phyloP scores from a whole-genome alignment of 2,329 filamentous ascomycete genomes.

The Botryotinia calthae region DNA sequence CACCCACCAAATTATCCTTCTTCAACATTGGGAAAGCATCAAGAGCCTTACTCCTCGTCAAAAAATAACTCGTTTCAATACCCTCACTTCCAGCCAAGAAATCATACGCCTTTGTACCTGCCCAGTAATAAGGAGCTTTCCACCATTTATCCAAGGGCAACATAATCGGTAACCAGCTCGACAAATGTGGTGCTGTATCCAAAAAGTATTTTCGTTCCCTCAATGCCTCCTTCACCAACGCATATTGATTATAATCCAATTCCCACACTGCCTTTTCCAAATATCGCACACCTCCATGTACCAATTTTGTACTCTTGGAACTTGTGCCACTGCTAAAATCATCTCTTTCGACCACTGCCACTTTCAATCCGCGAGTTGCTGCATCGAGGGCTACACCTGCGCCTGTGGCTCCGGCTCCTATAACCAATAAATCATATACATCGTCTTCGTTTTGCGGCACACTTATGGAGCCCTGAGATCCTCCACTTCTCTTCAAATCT shows the following conservation, averaged over 20 bases:
- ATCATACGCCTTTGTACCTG: conserved; percentile 79
- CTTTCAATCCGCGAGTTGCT: conserved; percentile 67
- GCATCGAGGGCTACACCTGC: conserved; percentile 71
- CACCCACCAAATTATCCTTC: conserved; percentile 73
- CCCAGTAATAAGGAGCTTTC: conserved; percentile 76
- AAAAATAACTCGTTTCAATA: conserved; percentile 84
- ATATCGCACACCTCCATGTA: conserved; percentile 74
- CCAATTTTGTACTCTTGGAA: conserved; percentile 73
- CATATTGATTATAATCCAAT: conserved; percentile 70
- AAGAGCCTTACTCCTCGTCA: conserved; percentile 80
- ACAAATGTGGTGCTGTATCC: conserved; percentile 71
- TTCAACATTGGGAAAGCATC: conserved; percentile 89
- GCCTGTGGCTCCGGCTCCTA: conserved; percentile 70
- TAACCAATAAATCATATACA: conserved; percentile 65
- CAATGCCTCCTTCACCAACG: conserved; percentile 68
- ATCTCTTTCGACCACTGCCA: conserved; percentile 69
- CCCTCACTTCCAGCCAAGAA: conserved; percentile 81
- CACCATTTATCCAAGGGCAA: conserved; percentile 72
- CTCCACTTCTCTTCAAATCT: conserved; percentile 49
- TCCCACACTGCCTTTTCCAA: conserved; percentile 75
- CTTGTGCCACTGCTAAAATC: conserved; percentile 73
- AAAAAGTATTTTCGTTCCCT: conserved; percentile 74
- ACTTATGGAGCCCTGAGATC: conserved; percentile 45
- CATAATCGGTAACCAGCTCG: conserved; percentile 74
- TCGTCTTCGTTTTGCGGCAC: conserved; percentile 43